A percentile compares a stretch with the other conserved stretches of the same genome.
Conservation (phyloP, 176 grass and related monocot species). For the Oryza nivara region DNA sequence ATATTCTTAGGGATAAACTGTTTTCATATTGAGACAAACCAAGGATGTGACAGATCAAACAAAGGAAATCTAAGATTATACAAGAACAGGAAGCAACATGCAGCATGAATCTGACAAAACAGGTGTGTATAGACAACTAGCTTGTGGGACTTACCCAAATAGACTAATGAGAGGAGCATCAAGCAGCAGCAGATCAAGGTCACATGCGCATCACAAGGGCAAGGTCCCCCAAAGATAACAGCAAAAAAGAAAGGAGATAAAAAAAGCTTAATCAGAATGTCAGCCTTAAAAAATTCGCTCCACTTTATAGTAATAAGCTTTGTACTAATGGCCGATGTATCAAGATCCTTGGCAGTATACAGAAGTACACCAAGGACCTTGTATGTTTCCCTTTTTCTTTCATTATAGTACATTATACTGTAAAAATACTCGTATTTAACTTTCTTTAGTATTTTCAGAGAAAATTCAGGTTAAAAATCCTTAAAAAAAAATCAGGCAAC, state of each 20-base stretch:
- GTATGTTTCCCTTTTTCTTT: not conserved
- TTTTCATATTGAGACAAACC: slow-evolving; percentile 17
- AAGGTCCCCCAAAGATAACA: slow-evolving; percentile 52
- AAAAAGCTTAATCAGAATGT: slow-evolving; percentile 50
- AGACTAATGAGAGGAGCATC: slow-evolving; percentile 54
- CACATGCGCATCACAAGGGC: slow-evolving; percentile 56
- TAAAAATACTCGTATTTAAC: slow-evolving; percentile 29
- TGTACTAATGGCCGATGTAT: slow-evolving; percentile 39
- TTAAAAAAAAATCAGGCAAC: not conserved
- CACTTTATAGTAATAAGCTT: slow-evolving; percentile 30
- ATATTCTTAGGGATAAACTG: not conserved
- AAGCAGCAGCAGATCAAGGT: slow-evolving; percentile 51
- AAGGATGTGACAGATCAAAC: not conserved
- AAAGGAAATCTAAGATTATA: not conserved
- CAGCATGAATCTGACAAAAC: slow-evolving; percentile 40
- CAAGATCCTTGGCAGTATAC: slow-evolving; percentile 11
- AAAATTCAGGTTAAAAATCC: not conserved
- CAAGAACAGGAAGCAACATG: not conserved
- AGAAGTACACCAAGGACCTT: slow-evolving; percentile 16
- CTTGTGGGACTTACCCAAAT: slow-evolving; percentile 65
- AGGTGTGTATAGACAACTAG: slow-evolving; percentile 12
- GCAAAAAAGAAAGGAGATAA: not conserved
- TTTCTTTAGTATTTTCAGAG: not conserved
- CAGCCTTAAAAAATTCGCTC: slow-evolving; percentile 63
- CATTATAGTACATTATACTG: not conserved